Evolutionary conservation across 169 alveolate species (phyloP), one percentile per base, ranked within the genome.

Genomic region (Babesia caballi): DNA sequence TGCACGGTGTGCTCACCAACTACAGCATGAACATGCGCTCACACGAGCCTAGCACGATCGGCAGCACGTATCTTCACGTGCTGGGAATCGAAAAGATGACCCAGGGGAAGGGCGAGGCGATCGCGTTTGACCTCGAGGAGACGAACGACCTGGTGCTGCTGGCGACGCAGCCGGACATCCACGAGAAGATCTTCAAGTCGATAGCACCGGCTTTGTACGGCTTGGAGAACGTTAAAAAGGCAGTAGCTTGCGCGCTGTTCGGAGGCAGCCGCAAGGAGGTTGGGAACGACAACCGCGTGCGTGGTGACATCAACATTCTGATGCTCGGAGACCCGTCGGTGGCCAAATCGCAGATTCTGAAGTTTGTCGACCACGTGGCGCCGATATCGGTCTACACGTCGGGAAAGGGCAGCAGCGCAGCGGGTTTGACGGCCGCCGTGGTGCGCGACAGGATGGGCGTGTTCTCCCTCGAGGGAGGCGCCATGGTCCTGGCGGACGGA

Each of bases 371-470:
- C 47, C 92, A 98, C 77, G 96, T 95, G 19, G 98, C 99, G 1
- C 99, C 99, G 35, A 94, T 97, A 44, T 94, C 99, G 11, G 98
- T 98, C 25, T 98, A 98, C 83, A 98, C 99, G 12, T 93, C 91
- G 32, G 99, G 99, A 15, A 97, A 97, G 82, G 99, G 99, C 12
- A 94, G 98, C 67, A 92, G 98, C 63, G 99, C 99, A 14, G 99
- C 99, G 19, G 99, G 99, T 73, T 93, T 98, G 30, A 98, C 99
- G 3, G 99, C 99, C 4, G 97, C 99, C 46, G 97, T 98, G n/a
- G 94, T 97, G 27, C 94, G 93, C 73, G 97, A 84, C 41, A 67
- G 82, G 40, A 82, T 66, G 80, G 93, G 93, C 3, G 91, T 87
- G 69, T 96, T 97, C 77, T 95, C 98, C 54, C 87, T 98, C 56